A percentile compares a stretch with the other conserved stretches of the same genome.
Evolutionary conservation across 768 basidiomycete species (phyloP).

Genomic region (Rhodotorula sphaerocarpa): DNA sequence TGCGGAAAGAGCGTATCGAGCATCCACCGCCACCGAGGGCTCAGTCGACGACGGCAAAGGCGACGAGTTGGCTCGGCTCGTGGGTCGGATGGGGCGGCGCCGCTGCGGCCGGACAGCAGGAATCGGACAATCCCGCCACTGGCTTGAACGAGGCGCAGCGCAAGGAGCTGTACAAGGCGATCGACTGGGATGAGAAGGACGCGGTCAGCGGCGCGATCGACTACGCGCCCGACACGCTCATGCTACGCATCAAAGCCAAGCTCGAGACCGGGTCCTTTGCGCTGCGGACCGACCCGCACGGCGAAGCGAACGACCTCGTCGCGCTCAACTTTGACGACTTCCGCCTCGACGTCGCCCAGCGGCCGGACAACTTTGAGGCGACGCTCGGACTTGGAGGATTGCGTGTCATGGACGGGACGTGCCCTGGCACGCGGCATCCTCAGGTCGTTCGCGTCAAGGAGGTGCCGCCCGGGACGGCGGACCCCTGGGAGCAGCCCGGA

Average conservation of each 20-base stretch:
- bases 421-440: constrained; percentile 64
- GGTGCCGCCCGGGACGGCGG: constrained; percentile 23
- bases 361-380: constrained; percentile 77
- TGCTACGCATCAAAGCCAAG: constrained; percentile 62
- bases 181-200: constrained; percentile 84
- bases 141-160: constrained; percentile 80
- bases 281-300: constrained; percentile 63
- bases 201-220: constrained; percentile 63
- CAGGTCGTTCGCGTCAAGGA: constrained; percentile 83
- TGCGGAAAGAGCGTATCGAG: constrained; percentile 73
- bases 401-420: constrained; percentile 85
- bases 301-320: constrained; percentile 59
- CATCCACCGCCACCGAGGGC: constrained; percentile 64
- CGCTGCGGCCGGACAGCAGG: constrained; percentile 23
- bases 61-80: constrained; percentile 53
- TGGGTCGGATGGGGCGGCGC: constrained; percentile 56
- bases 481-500: constrained; percentile 37
- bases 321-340: constrained; percentile 81
- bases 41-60: constrained; percentile 42
- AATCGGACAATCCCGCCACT: constrained; percentile 36
- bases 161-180: constrained; percentile 74
- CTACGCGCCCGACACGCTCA: constrained; percentile 68
- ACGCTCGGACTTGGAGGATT: constrained; percentile 77
- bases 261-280: constrained; percentile 82
- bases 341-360: constrained; percentile 70